Evolutionary conservation across 2,329 filamentous ascomycete genomes (phyloP).

Genomic region (Pseudomassariella vexata): DNA sequence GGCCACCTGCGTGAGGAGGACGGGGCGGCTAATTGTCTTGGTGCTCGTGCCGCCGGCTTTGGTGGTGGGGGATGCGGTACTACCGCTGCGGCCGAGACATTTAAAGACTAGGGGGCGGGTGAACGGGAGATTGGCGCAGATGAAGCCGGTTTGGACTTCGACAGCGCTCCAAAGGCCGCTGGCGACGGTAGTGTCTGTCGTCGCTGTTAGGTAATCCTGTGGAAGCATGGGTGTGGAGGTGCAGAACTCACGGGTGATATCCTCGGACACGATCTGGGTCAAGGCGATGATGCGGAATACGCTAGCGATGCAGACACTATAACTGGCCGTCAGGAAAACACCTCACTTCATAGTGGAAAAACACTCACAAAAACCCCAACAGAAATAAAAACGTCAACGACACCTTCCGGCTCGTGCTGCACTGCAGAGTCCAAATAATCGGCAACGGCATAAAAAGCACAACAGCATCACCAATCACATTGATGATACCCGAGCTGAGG

Average conservation of each 20-base stretch:
- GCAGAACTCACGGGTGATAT: constrained; percentile 18
- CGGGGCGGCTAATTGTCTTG: no score
- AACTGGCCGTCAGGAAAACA: constrained; percentile 7
- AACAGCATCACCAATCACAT: constrained; percentile 21
- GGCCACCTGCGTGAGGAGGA: no score
- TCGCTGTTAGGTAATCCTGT: no score
- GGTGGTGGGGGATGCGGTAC: no score
- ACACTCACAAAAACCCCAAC: constrained; percentile 23
- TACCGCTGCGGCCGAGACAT: no score
- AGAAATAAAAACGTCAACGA: constrained; percentile 25
- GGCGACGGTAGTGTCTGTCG: constrained; percentile 19
- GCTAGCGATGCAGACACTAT: constrained; percentile 20
- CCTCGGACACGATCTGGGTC: constrained; percentile 17
- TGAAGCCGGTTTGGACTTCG: constrained; percentile 22
- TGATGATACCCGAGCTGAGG: constrained; percentile 19
- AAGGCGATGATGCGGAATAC: constrained; percentile 22
- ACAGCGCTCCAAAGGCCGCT: constrained; percentile 22
- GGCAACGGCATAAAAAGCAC: constrained; percentile 24
- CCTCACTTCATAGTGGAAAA: neutral
- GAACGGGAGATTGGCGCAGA: constrained; percentile 21
- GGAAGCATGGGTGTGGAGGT: no score
- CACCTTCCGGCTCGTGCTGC: constrained; percentile 21
- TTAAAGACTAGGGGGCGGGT: constrained; percentile 17
- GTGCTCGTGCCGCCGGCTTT: no score
- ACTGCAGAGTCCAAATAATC: constrained; percentile 22